Base-by-base conservation (phyloP, 2,329 filamentous ascomycete species). In the Penicillium sp. region DNA sequence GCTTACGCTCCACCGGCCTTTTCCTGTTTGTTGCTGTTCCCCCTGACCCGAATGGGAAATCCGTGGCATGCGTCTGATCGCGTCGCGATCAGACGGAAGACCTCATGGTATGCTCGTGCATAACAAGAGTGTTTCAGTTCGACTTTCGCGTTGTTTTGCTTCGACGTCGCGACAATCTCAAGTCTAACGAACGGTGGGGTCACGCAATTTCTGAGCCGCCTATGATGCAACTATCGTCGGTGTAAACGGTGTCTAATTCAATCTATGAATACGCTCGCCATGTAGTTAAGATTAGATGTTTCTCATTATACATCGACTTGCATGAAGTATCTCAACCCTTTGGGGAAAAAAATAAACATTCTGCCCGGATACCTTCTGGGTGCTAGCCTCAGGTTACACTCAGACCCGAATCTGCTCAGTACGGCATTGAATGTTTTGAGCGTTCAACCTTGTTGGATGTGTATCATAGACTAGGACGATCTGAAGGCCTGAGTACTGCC, bases 21-120 rank as follows among this genome's bases (percentile, higher is more conserved):
- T 54, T 45, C 53, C 47, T 13, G 47, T 56, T 56, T 58, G 48
- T 56, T 56, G 41, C 48, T 45, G 40, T 35, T 40, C 39, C 49
- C 49, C 49, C 49, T 38, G 35, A 38, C 18, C 33, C 18, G 35
- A 38, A 22, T 38, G 9, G 35, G 35, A 20, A 38, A 13, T 10
- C 35, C 16, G 18, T 38, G 35, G 35, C 35, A 38, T 38, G 35
- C 9, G 35, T 11, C 4, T 18, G 9, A n/a, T 13, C 14, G 5
- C 11, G 3, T 3, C 27, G 28, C 11, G 28, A 11, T n/a, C 13
- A 13, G 14, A 10, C 13, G 18, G 18, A 20, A 10, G 8, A 18
- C 35, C 13, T 38, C 9, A 22, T 5, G 20, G 20, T 41, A 41
- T 27, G 39, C 39, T 38, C 8, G 16, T 36, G 18, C 35, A 38